Conservation (phyloP, 1,284 basidiomycete species). For the Ceraceosorus guamensis region DNA sequence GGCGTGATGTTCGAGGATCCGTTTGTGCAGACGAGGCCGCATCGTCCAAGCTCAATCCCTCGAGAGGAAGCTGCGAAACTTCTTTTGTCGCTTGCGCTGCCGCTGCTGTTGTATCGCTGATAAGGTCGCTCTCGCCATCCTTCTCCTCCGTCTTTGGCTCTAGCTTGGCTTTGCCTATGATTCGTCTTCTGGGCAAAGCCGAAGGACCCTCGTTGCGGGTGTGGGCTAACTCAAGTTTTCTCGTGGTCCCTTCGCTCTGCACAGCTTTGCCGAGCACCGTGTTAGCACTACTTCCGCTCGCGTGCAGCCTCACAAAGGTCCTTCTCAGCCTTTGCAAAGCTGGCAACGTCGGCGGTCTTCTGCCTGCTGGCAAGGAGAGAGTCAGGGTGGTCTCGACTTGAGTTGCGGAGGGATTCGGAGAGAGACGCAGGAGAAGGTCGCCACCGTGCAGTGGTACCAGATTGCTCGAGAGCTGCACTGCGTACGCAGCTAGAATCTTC, state of each 20-base stretch:
- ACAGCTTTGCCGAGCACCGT: neutral
- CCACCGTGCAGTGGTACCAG: slow-evolving; percentile 15
- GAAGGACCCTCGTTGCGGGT: too few relatives aligned
- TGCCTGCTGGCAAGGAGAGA: slow-evolving; percentile 21
- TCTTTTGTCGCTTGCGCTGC: too few relatives aligned
- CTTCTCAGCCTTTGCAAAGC: slow-evolving; percentile 35
- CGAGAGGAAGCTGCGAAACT: too few relatives aligned
- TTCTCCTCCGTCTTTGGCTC: neutral
- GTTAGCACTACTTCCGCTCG: slow-evolving; percentile 23
- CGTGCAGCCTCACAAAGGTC: slow-evolving; percentile 41
- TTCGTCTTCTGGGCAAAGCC: too few relatives aligned
- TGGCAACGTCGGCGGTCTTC: slow-evolving; percentile 17
- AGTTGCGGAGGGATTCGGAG: neutral
- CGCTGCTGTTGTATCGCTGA: neutral
- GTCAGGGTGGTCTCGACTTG: slow-evolving; percentile 10
- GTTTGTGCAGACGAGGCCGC: too few relatives aligned
- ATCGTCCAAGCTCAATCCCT: too few relatives aligned
- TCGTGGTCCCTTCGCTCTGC: too few relatives aligned
- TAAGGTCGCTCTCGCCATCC: slow-evolving; percentile 1
- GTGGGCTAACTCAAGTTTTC: too few relatives aligned
- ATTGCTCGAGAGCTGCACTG: slow-evolving; percentile 10
- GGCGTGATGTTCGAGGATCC: too few relatives aligned
- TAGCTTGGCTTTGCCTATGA: slow-evolving; percentile 1
- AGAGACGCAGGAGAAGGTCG: neutral
- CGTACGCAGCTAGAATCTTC: slow-evolving; percentile 29